Conservation (phyloP, 2,329 filamentous ascomycete genomes). For the Xylaria sp. region DNA sequence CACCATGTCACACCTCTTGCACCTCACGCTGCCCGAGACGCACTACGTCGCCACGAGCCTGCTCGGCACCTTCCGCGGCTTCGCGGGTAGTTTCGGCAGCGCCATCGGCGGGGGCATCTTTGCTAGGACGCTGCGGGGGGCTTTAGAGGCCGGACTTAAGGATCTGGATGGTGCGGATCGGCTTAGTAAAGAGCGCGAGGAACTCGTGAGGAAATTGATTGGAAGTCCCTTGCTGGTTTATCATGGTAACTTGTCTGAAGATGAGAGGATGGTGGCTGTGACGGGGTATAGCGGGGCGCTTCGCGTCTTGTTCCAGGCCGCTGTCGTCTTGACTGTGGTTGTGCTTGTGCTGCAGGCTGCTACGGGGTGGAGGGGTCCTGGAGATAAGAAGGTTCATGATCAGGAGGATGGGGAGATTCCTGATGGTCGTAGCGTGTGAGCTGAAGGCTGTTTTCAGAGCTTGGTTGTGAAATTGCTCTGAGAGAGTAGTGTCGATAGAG, state of each 20-base stretch:
- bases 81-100: conserved; percentile 83
- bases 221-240: conserved; percentile 64
- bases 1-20: conserved; percentile 80
- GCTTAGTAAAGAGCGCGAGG: conserved; percentile 47
- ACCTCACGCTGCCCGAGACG: conserved; percentile 72
- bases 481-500: not conserved
- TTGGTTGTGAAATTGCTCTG: not conserved
- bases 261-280: conserved; percentile 60
- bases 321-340: conserved; percentile 56
- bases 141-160: conserved; percentile 68
- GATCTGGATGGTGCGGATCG: conserved; percentile 55
- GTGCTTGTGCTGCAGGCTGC: conserved; percentile 61
- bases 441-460: not conserved
- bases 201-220: conserved; percentile 60
- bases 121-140: conserved; percentile 66
- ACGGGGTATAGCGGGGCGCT: conserved; percentile 60
- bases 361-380: conserved; percentile 62
- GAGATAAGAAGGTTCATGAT: conserved; percentile 61
- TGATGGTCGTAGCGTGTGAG: conserved; percentile 10
- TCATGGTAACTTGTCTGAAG: conserved; percentile 53
- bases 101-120: conserved; percentile 84
- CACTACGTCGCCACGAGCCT: conserved; percentile 83
- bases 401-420: conserved; percentile 52
- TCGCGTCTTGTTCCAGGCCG: conserved; percentile 59
- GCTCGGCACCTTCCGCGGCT: conserved; percentile 82